Conservation (phyloP, 331 rosid species). For the Cucumis variabilis region DNA sequence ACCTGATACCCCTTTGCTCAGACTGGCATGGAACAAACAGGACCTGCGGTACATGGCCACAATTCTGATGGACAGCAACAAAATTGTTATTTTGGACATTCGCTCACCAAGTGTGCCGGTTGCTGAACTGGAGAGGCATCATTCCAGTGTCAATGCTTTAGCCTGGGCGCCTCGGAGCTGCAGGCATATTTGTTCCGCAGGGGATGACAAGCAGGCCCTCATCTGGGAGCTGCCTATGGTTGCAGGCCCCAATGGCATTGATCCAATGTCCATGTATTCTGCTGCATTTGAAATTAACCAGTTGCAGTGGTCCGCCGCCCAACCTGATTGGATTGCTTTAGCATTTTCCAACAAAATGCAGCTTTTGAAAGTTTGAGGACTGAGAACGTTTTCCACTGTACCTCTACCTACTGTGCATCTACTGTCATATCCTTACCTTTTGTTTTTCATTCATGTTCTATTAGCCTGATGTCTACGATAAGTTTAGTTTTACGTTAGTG, state of each 20-base stretch:
- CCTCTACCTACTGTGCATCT: background rate
- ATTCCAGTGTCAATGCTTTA: slow-evolving; percentile 67
- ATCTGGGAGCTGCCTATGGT: slow-evolving; percentile 92
- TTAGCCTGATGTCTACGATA: background rate
- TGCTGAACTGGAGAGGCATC: slow-evolving; percentile 88
- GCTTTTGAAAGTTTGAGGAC: slow-evolving; percentile 82
- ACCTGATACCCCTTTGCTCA: slow-evolving; percentile 89
- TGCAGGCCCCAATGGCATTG: slow-evolving; percentile 80
- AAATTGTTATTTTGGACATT: slow-evolving; percentile 87
- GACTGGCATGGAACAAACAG: slow-evolving; percentile 98
- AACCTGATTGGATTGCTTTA: slow-evolving; percentile 90
- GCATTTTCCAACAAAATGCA: slow-evolving; percentile 93
- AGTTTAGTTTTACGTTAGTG: background rate
- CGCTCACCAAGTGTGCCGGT: slow-evolving; percentile 88
- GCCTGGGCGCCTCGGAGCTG: slow-evolving; percentile 82
- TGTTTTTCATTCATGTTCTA: background rate
- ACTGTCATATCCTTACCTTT: background rate
- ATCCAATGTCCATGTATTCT: slow-evolving; percentile 80
- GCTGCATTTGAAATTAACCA: slow-evolving; percentile 82
- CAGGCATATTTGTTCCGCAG: slow-evolving; percentile 80
- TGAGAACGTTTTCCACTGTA: background rate
- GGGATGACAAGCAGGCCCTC: slow-evolving; percentile 88
- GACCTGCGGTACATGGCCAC: slow-evolving; percentile 96
- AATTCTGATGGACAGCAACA: slow-evolving; percentile 84
- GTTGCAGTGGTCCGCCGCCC: slow-evolving; percentile 87